Evolutionary conservation across 441 rosid species (phyloP), one percentile per base, ranked within the genome.

Genomic region (Macaranga tanarius): DNA sequence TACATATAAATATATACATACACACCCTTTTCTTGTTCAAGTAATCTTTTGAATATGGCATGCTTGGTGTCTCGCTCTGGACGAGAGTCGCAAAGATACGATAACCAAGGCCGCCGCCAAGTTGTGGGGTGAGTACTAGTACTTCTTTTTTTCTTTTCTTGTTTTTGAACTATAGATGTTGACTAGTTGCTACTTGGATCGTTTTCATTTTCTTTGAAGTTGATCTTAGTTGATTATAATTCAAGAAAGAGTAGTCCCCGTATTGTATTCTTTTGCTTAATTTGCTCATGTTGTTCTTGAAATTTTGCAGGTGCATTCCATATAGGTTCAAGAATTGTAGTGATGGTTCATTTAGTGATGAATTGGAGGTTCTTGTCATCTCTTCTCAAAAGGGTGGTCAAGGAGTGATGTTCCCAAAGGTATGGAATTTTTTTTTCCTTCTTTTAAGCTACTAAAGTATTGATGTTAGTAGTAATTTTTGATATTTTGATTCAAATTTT

Each of bases 371-470:
- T 68, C 97, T 94, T 70, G 80, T 89, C 8, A 90, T 94, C 63
- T 84, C 90, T 73, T 94, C 98, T 7, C 96, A 94, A 71, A 94
- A 94, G 56, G 89, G 92, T 60, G 23, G 68, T 52, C 86, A 86
- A 56, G 93, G 90, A 70, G 59, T 80, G 87, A 85, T 94, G 95
- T 94, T 94, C 70, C 97, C 97, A 0, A 94, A 94, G 98, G 98
- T 91, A 75, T 28, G 5, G 1, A n/a, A 7, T 12, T 12, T 45
- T 45, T 8, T 4, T 1, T 11, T 45, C 10, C 50, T 45, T 11
- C 50, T 8, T 45, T 11, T 8, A 3, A 45, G 13, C 2, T 45
- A 11, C 10, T 3, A 8, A 45, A 45, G 17, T 0, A n/a, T 12
- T 15, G 16, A 28, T 25, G 15, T 8, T 34, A 20, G 9, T 40